phyloP scores from a whole-genome alignment of 495 filamentous ascomycete species.

The Cetradonia linearis region DNA sequence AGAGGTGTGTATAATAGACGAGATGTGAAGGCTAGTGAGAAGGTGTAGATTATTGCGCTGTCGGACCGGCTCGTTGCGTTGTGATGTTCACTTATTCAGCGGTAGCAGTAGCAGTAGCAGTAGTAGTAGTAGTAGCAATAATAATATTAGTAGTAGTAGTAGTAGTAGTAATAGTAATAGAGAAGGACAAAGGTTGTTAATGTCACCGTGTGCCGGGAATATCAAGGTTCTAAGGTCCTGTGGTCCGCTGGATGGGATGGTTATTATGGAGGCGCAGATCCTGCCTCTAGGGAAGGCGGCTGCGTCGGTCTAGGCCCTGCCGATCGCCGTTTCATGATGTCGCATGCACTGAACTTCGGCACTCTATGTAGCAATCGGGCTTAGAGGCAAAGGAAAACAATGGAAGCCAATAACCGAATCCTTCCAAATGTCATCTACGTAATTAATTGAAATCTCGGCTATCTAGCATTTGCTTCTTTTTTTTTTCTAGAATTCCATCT shows the following conservation, averaged over 20 bases:
- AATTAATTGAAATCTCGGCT: neutral
- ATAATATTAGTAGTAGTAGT: too few relatives aligned
- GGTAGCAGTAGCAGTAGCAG: too few relatives aligned
- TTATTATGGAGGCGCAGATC: conserved; percentile 3
- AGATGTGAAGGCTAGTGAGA: conserved; percentile 1
- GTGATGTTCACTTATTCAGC: neutral
- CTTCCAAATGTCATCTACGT: neutral
- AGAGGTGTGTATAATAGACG: neutral
- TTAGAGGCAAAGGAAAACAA: neutral
- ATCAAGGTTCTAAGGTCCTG: neutral
- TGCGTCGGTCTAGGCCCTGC: conserved; percentile 6
- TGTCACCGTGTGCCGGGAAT: too few relatives aligned
- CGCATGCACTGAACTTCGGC: neutral
- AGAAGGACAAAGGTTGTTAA: too few relatives aligned
- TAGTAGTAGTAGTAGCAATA: neutral
- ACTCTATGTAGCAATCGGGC: neutral
- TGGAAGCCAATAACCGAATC: neutral
- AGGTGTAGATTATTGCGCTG: conserved; percentile 1
- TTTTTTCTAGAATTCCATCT: neutral
- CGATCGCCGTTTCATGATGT: conserved; percentile 8
- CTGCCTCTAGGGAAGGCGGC: neutral
- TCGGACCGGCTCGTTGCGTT: conserved; percentile 6
- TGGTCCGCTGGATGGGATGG: conserved; percentile 1
- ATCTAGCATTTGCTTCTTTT: neutral
- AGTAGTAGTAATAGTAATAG: too few relatives aligned